phyloP scores from a whole-genome alignment of 352 stramenopile species.

The Phytophthora megakarya region DNA sequence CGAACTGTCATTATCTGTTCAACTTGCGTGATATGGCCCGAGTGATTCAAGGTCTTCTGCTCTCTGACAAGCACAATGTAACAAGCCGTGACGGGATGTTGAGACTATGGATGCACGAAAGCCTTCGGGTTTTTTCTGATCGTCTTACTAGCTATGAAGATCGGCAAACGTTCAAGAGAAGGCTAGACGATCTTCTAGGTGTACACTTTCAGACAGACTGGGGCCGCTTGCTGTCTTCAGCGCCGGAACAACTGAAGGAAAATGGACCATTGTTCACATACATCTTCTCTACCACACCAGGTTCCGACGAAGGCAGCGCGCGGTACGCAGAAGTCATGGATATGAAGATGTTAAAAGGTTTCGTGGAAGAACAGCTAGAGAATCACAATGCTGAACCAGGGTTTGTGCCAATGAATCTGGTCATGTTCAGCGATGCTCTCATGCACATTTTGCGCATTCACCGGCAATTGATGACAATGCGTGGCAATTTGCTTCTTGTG shows the following conservation, averaged over 20 bases:
- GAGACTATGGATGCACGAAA: slow-evolving; percentile 92
- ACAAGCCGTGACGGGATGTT: slow-evolving; percentile 73
- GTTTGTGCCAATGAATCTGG: slow-evolving; percentile 89
- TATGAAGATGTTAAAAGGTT: slow-evolving; percentile 86
- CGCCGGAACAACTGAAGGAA: slow-evolving; percentile 76
- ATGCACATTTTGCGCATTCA: slow-evolving; percentile 93
- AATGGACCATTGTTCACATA: slow-evolving; percentile 84
- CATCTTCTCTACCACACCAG: slow-evolving; percentile 56
- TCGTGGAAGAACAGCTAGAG: slow-evolving; percentile 91
- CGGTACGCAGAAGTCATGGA: slow-evolving; percentile 87
- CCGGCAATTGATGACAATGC: slow-evolving; percentile 85
- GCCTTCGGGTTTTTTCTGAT: slow-evolving; percentile 89
- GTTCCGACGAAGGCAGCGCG: slow-evolving; percentile 34
- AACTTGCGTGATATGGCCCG: slow-evolving; percentile 91
- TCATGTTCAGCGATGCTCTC: slow-evolving; percentile 92
- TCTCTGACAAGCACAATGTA: slow-evolving; percentile 77
- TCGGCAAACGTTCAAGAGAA: slow-evolving; percentile 89
- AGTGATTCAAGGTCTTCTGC: slow-evolving; percentile 84
- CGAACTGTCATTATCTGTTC: slow-evolving; percentile 91
- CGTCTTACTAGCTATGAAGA: slow-evolving; percentile 90
- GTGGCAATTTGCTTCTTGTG: slow-evolving; percentile 92
- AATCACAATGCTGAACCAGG: slow-evolving; percentile 92
- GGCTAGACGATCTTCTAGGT: slow-evolving; percentile 75
- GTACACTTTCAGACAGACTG: slow-evolving; percentile 85
- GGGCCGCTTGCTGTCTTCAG: slow-evolving; percentile 55